Percentiles rank a stretch among this genome's conserved stretches.
Evolutionary conservation across 495 filamentous ascomycete genomes (phyloP).

Genomic region (Hypoxylon rickii): DNA sequence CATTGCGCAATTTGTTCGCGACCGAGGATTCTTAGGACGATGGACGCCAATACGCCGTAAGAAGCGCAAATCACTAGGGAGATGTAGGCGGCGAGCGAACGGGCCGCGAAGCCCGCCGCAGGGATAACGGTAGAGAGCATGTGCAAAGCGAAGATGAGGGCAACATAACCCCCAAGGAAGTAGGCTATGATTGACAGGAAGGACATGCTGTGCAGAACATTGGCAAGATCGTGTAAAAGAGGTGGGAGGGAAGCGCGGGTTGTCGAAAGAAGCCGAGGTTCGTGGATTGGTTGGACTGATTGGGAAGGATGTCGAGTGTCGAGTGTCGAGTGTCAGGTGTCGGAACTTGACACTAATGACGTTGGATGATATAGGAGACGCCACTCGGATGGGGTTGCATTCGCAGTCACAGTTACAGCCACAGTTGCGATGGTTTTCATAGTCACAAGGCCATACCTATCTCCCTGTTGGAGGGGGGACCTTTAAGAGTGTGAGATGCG

Average conservation of each 20-base stretch:
- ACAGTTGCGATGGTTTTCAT: not conserved
- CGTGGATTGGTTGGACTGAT: too few relatives aligned
- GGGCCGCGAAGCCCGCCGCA: constrained; percentile 69
- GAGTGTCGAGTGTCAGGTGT: too few relatives aligned
- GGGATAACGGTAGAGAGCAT: constrained; percentile 59
- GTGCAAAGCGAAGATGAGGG: constrained; percentile 62
- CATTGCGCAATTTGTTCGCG: constrained; percentile 81
- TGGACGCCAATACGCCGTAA: constrained; percentile 79
- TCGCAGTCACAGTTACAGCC: constrained; percentile 10
- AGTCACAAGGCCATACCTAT: constrained; percentile 29
- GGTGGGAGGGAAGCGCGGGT: not conserved
- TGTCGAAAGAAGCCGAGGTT: not conserved
- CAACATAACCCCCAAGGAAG: constrained; percentile 61
- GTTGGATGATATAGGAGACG: constrained; percentile 17
- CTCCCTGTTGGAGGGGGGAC: constrained; percentile 13
- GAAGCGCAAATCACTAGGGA: constrained; percentile 66
- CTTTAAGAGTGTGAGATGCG: not conserved
- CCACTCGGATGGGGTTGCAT: constrained; percentile 6
- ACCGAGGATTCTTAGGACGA: constrained; percentile 71
- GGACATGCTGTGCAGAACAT: constrained; percentile 32
- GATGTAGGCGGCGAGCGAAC: constrained; percentile 71
- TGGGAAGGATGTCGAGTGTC: too few relatives aligned
- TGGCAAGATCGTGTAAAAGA: constrained; percentile 14
- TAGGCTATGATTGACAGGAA: constrained; percentile 52
- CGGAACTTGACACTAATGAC: too few relatives aligned